These are phyloP conservation scores for Ilex asprella DNA, from an alignment of 257 asterid genomes.

Conservation along the genomic window DNA sequence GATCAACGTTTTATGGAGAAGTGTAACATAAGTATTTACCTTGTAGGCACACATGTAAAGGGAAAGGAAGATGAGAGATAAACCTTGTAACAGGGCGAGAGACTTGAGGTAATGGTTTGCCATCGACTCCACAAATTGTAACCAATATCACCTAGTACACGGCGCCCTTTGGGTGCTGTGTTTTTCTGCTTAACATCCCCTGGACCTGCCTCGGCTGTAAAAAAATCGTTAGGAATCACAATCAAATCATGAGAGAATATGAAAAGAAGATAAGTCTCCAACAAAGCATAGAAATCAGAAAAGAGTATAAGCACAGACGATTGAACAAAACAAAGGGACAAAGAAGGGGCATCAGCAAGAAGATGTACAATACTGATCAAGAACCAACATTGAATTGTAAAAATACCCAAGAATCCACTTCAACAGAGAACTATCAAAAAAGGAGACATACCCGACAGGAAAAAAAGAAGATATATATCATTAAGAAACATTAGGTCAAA, in stretches of 20 bases:
- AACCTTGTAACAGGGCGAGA: slow-evolving; percentile 78
- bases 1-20: neutral
- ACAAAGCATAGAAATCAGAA: neutral
- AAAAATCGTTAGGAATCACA: neutral
- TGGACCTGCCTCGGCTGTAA: slow-evolving; percentile 44
- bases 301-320: neutral
- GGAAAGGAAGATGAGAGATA: neutral
- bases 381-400: too few species aligned
- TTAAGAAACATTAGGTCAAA: too few species aligned
- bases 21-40: too few species aligned
- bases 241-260: neutral
- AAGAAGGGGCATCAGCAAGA: too few species aligned
- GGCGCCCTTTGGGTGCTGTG: slow-evolving; percentile 58
- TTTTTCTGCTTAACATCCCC: slow-evolving; percentile 61
- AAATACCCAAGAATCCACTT: too few species aligned
- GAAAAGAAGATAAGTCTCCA: neutral
- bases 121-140: slow-evolving; percentile 46
- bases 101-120: slow-evolving; percentile 63
- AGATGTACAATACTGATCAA: too few species aligned
- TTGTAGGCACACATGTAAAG: too few species aligned
- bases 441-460: too few species aligned
- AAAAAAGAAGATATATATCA: too few species aligned
- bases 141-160: slow-evolving; percentile 81
- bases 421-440: too few species aligned
- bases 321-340: too few species aligned